Evolutionary conservation across 1,139 yeast species (phyloP).

Genomic region (Hyphopichia wangnamkhiaoensis): DNA sequence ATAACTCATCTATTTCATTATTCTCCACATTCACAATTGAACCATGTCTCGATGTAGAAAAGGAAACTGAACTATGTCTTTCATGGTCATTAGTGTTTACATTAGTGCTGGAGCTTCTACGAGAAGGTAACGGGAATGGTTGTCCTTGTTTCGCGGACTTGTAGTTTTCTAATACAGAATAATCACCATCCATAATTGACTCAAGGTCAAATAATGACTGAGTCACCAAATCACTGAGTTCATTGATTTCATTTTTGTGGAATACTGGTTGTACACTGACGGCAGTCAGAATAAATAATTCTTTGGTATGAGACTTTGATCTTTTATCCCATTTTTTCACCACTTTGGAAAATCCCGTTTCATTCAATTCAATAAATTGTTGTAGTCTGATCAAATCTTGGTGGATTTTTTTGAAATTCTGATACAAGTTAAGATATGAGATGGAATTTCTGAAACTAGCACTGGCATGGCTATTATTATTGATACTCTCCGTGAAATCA

Average conservation of each 20-base stretch:
- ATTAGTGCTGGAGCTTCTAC: neutral
- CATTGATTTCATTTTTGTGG: slow-evolving; percentile 84
- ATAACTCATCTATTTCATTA: slow-evolving; percentile 61
- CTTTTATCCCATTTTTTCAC: slow-evolving; percentile 97
- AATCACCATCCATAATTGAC: slow-evolving; percentile 81
- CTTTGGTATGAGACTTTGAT: slow-evolving; percentile 92
- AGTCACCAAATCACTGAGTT: slow-evolving; percentile 79
- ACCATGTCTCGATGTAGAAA: slow-evolving; percentile 8
- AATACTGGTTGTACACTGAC: slow-evolving; percentile 96
- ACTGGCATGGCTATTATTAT: slow-evolving; percentile 18
- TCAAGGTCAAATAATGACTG: slow-evolving; percentile 80
- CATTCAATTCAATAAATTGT: slow-evolving; percentile 90
- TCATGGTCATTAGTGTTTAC: neutral
- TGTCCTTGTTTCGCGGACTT: neutral
- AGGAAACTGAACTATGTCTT: slow-evolving; percentile 4
- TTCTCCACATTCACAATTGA: slow-evolving; percentile 22
- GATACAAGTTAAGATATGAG: slow-evolving; percentile 59
- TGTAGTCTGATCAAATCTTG: slow-evolving; percentile 85
- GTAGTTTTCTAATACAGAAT: slow-evolving; percentile 10
- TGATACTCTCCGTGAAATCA: slow-evolving; percentile 20
- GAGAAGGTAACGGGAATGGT: neutral
- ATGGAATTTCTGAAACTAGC: slow-evolving; percentile 42
- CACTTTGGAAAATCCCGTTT: slow-evolving; percentile 93
- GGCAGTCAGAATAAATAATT: slow-evolving; percentile 85
- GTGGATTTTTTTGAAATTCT: slow-evolving; percentile 85